These are phyloP conservation scores for Claviceps monticola DNA, from an alignment of 2,329 filamentous ascomycete genomes.

Conservation along the genomic window DNA sequence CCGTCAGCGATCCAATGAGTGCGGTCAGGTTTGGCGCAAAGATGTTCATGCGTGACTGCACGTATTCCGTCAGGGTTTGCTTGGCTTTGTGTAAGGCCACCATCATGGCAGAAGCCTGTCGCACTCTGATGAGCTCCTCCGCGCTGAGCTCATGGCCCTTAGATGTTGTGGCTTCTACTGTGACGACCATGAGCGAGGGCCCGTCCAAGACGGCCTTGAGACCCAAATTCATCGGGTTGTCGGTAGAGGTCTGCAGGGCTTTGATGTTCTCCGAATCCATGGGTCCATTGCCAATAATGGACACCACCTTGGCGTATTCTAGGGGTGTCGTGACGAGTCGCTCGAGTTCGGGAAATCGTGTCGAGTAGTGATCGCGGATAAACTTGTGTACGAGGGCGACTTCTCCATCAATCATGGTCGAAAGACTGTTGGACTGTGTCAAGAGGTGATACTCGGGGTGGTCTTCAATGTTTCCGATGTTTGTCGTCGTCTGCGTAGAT, in stretches of 20 bases:
- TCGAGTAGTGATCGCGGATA: conserved; percentile 88
- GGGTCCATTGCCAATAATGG: conserved; percentile 83
- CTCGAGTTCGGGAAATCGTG: conserved; percentile 87
- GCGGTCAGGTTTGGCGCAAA: conserved; percentile 90
- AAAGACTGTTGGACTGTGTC: conserved; percentile 77
- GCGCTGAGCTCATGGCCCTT: conserved; percentile 64
- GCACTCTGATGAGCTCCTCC: conserved; percentile 60
- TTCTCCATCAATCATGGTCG: conserved; percentile 86
- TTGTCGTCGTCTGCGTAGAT: conserved; percentile 46
- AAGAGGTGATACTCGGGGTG: conserved; percentile 83
- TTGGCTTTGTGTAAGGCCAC: conserved; percentile 81
- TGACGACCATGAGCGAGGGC: conserved; percentile 88
- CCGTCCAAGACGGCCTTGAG: conserved; percentile 75
- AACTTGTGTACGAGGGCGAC: conserved; percentile 91
- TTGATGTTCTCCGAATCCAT: conserved; percentile 74
- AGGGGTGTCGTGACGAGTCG: conserved; percentile 78
- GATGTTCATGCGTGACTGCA: conserved; percentile 90
- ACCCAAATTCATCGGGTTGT: conserved; percentile 64
- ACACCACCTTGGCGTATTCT: conserved; percentile 89
- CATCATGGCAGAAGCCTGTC: conserved; percentile 73
- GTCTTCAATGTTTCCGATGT: conserved; percentile 75
- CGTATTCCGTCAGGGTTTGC: conserved; percentile 76
- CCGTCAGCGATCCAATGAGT: conserved; percentile 81
- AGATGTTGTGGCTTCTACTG: conserved; percentile 83
- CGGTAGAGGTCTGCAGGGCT: conserved; percentile 56